Evolutionary conservation across 148 eudicot genomes (phyloP), one percentile per base, ranked within the genome.

Genomic region (Spergularia bocconei): DNA sequence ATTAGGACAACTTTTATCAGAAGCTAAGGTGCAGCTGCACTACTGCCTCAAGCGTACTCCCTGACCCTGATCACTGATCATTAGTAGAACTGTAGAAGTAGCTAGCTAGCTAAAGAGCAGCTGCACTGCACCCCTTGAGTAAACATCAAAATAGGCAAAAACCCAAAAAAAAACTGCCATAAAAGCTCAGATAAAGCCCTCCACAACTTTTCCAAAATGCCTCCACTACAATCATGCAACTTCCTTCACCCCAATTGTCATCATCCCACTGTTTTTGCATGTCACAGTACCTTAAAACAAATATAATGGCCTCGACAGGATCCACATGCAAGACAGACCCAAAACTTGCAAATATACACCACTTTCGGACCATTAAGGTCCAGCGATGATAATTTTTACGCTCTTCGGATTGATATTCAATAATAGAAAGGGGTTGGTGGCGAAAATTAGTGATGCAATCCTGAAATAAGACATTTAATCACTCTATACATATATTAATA

Each of bases 121-220:
- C 53, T 54, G 36, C 36, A 74, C 48, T 23, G 8, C 15, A 53
- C 60, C 50, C 70, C 17, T 39, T 51, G 17, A 59, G 0, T 20
- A 62, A 62, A 52, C 80, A 70, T 74, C 44, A 77, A 77, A 50
- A 14, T 50, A 19, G 79, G 39, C 25, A 58, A 33, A 59, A 77
- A 59, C 62, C n/a, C 51, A 69, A 63, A 54, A 52, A 52, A 11
- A 7, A 12, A 38, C 57, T 69, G 69, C 69, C 44, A 59, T 52
- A 25, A 47, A 29, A 70, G 7, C 74, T 59, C 20, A 47, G n/a
- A 19, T 0, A 75, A 67, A 70, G 50, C 56, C 56, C 65, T 47
- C 63, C 60, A 20, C 61, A 23, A 36, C 67, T 38, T 36, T 51
- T 17, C 29, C 44, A 61, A 11, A 47, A 60, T 60, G 63, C 63